Evolutionary conservation across 257 asterid genomes (phyloP).

Genomic region (Fraxinus anomala): DNA sequence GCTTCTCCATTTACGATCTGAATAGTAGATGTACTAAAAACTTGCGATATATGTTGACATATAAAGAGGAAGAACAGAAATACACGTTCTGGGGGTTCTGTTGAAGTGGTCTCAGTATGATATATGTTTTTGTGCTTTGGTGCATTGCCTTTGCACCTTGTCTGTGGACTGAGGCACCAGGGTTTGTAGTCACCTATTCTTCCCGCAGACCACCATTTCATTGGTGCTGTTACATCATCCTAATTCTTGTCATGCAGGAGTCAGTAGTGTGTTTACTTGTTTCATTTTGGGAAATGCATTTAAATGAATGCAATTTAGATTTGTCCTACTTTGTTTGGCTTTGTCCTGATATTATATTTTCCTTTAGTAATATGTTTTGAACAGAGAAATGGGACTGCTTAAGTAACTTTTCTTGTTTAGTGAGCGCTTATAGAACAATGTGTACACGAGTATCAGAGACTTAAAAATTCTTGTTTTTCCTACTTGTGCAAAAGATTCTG

Average conservation of each 20-base stretch:
- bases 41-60: slow-evolving; percentile 1
- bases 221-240: neutral
- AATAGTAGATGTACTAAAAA: neutral
- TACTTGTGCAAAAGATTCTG: slow-evolving; percentile 17
- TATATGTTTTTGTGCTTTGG: neutral
- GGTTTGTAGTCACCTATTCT: slow-evolving; percentile 10
- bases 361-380: neutral
- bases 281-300: slow-evolving; percentile 4
- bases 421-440: neutral
- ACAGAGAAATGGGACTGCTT: neutral
- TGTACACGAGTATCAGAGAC: slow-evolving; percentile 12
- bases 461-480: slow-evolving; percentile 20
- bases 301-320: neutral
- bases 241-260: neutral
- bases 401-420: slow-evolving; percentile 12
- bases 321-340: neutral
- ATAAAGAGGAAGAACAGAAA: slow-evolving; percentile 12
- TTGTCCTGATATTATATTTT: neutral
- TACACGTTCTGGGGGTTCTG: neutral
- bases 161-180: neutral
- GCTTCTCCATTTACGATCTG: neutral
- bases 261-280: slow-evolving; percentile 2
- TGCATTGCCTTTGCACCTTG: neutral
- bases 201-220: neutral
- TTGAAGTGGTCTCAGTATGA: neutral